A percentile compares a stretch with the other conserved stretches of the same genome.
Evolutionary conservation across 2,329 filamentous ascomycete species (phyloP).

Genomic region (Elsinoe perseae): DNA sequence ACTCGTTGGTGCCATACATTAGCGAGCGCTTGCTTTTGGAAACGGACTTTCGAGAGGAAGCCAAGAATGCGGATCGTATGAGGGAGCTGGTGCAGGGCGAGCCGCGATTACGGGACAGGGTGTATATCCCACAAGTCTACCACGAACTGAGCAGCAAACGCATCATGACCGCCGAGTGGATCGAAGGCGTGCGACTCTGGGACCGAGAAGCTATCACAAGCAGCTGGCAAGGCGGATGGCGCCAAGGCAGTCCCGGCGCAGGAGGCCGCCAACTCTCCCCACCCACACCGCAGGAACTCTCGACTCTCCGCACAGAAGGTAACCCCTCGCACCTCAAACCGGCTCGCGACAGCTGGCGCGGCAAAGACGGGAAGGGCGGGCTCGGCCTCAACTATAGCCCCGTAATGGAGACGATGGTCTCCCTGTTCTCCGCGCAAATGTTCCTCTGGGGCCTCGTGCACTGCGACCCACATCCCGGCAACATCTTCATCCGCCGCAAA

Average conservation of each 20-base stretch:
- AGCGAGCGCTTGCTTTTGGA: constrained; percentile 85
- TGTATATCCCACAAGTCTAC: constrained; percentile 84
- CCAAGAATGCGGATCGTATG: constrained; percentile 81
- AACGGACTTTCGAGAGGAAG: constrained; percentile 91
- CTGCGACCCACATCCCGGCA: constrained; percentile 94
- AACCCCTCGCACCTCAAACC: constrained; percentile 64
- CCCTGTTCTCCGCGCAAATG: constrained; percentile 95
- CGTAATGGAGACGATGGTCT: constrained; percentile 94
- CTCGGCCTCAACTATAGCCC: constrained; percentile 74
- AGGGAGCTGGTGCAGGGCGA: constrained; percentile 66
- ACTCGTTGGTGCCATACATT: constrained; percentile 85
- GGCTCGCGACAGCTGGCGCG: constrained; percentile 69
- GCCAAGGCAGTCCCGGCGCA: constrained; percentile 69
- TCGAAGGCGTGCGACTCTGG: constrained; percentile 88
- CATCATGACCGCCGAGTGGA: constrained; percentile 94
- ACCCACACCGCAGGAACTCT: constrained; percentile 32
- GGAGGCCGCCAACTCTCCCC: constrained; percentile 55
- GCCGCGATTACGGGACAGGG: constrained; percentile 64
- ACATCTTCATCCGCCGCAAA: constrained; percentile 86
- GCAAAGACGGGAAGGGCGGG: constrained; percentile 63
- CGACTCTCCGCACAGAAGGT: constrained; percentile 20
- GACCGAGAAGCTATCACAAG: constrained; percentile 75
- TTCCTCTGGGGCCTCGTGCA: constrained; percentile 95
- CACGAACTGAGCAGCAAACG: constrained; percentile 72
- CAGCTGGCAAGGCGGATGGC: constrained; percentile 70